Evolutionary conservation across 768 basidiomycete genomes (phyloP).

Genomic region (Tricholomella constricta): DNA sequence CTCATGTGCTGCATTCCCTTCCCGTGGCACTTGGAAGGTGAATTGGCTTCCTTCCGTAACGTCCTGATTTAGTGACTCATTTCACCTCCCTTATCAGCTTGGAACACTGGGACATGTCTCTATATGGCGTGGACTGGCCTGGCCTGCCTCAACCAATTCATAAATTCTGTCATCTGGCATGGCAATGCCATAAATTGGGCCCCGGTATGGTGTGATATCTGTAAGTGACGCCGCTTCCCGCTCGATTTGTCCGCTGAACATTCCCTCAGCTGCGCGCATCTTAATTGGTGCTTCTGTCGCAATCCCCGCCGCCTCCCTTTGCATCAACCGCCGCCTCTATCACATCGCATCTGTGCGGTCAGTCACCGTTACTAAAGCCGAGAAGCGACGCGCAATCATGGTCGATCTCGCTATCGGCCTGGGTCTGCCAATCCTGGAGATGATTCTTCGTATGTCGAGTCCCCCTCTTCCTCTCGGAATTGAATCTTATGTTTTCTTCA

Average conservation of each 20-base stretch:
- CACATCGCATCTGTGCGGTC: conserved; percentile 53
- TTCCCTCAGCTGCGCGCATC: conserved; percentile 42
- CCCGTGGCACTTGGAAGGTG: conserved; percentile 70
- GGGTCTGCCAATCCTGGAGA: conserved; percentile 50
- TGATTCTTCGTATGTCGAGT: conserved; percentile 17
- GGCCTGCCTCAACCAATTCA: conserved; percentile 56
- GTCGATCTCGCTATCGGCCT: conserved; percentile 54
- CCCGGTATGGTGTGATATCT: conserved; percentile 69
- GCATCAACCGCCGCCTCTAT: conserved; percentile 68
- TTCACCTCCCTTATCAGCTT: background rate
- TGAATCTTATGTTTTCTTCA: conserved; percentile 17
- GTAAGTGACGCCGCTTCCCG: conserved; percentile 27
- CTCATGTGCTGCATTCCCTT: conserved; percentile 60
- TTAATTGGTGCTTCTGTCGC: conserved; percentile 46
- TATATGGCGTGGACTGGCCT: conserved; percentile 71
- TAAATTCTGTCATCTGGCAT: conserved; percentile 75
- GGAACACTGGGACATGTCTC: conserved; percentile 55
- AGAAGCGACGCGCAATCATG: conserved; percentile 52
- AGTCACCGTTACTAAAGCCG: conserved; percentile 47
- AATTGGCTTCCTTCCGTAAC: background rate
- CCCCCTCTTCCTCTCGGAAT: background rate
- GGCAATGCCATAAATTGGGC: conserved; percentile 55
- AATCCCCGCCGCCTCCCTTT: conserved; percentile 54
- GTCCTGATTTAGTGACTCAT: background rate
- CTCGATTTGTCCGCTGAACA: background rate